Percentiles rank a stretch among this genome's conserved stretches.
These are phyloP conservation scores for Hortiboletus rubellus DNA, from an alignment of 1,284 basidiomycete genomes.

Conservation along the genomic window DNA sequence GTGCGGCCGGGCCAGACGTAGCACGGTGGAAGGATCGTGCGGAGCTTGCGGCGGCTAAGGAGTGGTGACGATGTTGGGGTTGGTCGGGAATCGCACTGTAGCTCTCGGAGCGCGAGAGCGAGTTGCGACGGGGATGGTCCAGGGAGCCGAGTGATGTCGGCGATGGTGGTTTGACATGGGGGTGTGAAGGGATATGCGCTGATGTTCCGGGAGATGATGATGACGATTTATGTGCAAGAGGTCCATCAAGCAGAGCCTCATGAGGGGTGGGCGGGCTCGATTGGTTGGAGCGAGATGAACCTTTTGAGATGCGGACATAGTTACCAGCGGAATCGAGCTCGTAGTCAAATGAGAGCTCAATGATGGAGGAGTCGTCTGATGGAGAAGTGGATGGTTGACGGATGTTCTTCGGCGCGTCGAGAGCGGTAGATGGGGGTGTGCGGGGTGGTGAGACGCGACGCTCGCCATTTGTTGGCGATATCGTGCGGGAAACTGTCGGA, in stretches of 20 bases:
- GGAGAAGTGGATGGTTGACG: slow-evolving; percentile 42
- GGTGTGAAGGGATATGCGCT: slow-evolving; percentile 21
- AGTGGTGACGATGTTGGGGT: slow-evolving; percentile 27
- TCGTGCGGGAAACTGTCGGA: slow-evolving; percentile 25
- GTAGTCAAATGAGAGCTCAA: slow-evolving; percentile 73
- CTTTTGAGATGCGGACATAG: slow-evolving; percentile 53
- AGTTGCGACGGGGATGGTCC: slow-evolving; percentile 40
- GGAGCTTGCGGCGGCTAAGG: slow-evolving; percentile 21
- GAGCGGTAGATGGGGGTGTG: slow-evolving; percentile 28
- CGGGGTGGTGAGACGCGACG: slow-evolving; percentile 33
- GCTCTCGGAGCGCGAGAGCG: slow-evolving; percentile 68
- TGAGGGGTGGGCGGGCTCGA: slow-evolving; percentile 44
- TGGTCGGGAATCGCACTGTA: slow-evolving; percentile 29
- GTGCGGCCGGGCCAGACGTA: slow-evolving; percentile 52
- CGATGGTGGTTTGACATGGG: slow-evolving; percentile 34
- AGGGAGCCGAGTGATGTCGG: slow-evolving; percentile 41
- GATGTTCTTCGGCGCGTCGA: slow-evolving; percentile 34
- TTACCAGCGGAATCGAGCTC: slow-evolving; percentile 60
- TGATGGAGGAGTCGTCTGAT: slow-evolving; percentile 61
- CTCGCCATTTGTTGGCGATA: slow-evolving; percentile 35
- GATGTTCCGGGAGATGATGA: slow-evolving; percentile 27
- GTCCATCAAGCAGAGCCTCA: slow-evolving; percentile 26
- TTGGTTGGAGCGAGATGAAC: slow-evolving; percentile 35
- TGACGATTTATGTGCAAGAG: slow-evolving; percentile 23
- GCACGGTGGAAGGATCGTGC: slow-evolving; percentile 59